Base-by-base conservation (phyloP, 2,329 filamentous ascomycete species). In the Ophiocordyceps camponoti-saundersi region DNA sequence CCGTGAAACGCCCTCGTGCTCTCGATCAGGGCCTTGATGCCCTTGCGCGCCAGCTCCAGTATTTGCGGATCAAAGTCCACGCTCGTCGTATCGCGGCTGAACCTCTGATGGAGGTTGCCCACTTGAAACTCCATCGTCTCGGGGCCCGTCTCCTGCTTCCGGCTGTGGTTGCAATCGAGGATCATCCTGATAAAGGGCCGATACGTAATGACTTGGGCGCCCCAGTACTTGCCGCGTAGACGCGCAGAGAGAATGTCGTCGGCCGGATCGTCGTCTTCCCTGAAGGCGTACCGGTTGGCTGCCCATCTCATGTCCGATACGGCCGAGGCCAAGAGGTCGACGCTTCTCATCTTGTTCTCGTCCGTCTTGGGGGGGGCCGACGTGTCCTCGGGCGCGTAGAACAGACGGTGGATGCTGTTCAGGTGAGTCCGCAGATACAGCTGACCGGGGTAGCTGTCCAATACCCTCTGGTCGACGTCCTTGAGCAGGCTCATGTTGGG, bases 171-270 rank as follows among this genome's bases (percentile, higher is more conserved):
- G 59, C 67, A 61, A 52, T 78, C 62, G 53, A 82, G 62, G 43
- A 82, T 72, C 50, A 72, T 66, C 51, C 69, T 66, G 46, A 81
- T 60, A 50, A 90, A 87, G 1, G 85, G 86, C 22, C 92, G 77
- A 59, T 92, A 84, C 23, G 90, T 89, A 58, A 96, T 89, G 51
- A 93, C 88, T 52, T 83, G 77, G 0, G 87, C 89, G 20, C 92
- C 92, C 70, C 90, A 96, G 62, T 92, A 96, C 61, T 98, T 96
- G 15, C 85, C 92, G 41, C 90, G 80, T 50, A 96, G 70, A 21
- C 92, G 78, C 30, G 90, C 90, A 13, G 78, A 71, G 16, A 95
- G 78, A 49, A 96, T 88, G 44, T 95, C 80, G 0, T 58, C 61
- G 0, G 88, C 76, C 1, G 87, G 86, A 5, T 72, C 70, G 47